Base-by-base conservation (phyloP, 1,284 basidiomycete species). In the Moesziomyces sp. region DNA sequence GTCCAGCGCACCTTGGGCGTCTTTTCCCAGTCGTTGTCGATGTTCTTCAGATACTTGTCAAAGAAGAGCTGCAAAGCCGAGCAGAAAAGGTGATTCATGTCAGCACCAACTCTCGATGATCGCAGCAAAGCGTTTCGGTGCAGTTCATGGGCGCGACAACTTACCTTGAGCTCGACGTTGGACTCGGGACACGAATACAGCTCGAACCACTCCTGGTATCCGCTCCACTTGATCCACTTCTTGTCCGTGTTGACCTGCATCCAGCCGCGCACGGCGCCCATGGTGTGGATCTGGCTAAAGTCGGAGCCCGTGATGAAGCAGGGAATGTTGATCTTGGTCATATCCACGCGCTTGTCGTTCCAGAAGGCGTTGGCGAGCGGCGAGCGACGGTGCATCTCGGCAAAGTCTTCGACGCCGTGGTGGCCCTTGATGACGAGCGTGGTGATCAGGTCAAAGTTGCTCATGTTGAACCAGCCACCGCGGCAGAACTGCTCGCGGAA, bases 261-360 rank as follows among this genome's bases (percentile, higher is more conserved):
- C 56, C 56, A 73, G 19, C 70, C 65, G 23, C 70, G 65, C 14
- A 73, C 58, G 9, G 58, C 58, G 30, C 70, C 70, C 70, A 73
- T 73, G 28, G 56, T 58, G 30, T 58, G 56, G 43, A 58, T 58
- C 49, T 58, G 56, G 35, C 60, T 73, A 47, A 75, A 76, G 52
- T 79, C 74, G 11, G 77, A 79, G 49, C 74, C 77, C n/a, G 60
- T 58, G 55, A 67, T 60, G 54, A 75, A 79, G 33, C 68, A 60
- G 7, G 77, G 77, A 21, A 75, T 69, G 42, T 75, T 72, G 67
- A 79, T 75, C 56, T 79, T 73, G 33, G 53, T 63, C 60, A 79
- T 69, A 52, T 75, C 64, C 48, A 64, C 57, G 38, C 71, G 63
- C 57, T 77, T 79, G 58, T 72, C 60, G 35, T 58, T 71, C 77